phyloP scores from a whole-genome alignment of 192 early-diverging fungal genomes.

The Coemansia sp. region DNA sequence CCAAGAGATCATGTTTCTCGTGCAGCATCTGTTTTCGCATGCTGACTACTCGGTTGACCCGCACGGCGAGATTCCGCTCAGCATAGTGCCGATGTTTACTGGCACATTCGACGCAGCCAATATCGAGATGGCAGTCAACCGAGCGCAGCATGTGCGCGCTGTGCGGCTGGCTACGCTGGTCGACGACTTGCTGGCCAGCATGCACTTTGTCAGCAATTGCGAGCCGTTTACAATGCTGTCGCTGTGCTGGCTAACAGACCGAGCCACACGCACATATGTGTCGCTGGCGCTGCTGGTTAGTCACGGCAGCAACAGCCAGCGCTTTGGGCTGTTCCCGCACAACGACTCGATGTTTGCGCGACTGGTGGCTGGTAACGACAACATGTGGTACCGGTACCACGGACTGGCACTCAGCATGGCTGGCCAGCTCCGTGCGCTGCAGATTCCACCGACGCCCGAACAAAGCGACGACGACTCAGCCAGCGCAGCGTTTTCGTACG shows the following conservation, averaged over 20 bases:
- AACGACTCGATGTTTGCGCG: conserved; percentile 42
- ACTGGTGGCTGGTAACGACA: conserved; percentile 27
- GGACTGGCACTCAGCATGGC: neutral
- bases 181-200: conserved; percentile 18
- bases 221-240: conserved; percentile 45
- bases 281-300: conserved; percentile 45
- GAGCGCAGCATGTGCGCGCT: conserved; percentile 12
- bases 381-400: conserved; percentile 43
- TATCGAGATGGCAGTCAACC: conserved; percentile 33
- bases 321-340: conserved; percentile 48
- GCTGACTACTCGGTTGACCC: conserved; percentile 12
- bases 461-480: conserved; percentile 11
- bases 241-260: conserved; percentile 39
- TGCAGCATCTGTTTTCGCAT: conserved; percentile 34
- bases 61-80: conserved; percentile 12
- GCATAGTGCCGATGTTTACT: conserved; percentile 25
- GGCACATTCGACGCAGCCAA: conserved; percentile 36
- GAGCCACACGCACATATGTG: conserved; percentile 20
- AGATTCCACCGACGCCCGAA: conserved; percentile 6
- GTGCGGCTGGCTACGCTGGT: conserved; percentile 19
- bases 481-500: conserved; percentile 36
- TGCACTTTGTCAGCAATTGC: conserved; percentile 16
- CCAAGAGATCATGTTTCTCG: conserved; percentile 32
- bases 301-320: conserved; percentile 38
- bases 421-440: neutral